These are phyloP conservation scores for Annulohypoxylon maeteangense DNA, from an alignment of 495 filamentous ascomycete genomes.

Conservation along the genomic window DNA sequence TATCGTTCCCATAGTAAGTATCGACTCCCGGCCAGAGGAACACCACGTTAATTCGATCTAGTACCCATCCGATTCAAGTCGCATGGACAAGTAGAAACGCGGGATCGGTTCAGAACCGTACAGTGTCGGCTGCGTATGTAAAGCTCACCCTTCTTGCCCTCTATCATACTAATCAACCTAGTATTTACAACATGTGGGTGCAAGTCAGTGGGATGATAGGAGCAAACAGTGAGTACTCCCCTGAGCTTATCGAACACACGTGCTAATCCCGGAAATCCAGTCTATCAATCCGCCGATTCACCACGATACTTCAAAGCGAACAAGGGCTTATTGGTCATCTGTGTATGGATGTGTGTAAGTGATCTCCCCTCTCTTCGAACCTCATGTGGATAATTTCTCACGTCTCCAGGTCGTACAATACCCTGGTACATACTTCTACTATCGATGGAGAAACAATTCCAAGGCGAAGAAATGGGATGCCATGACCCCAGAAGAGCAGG, in stretches of 20 bases:
- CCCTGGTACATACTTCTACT: slow-evolving; percentile 49
- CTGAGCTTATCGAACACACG: neutral
- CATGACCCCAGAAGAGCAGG: slow-evolving; percentile 48
- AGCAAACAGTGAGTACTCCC: slow-evolving; percentile 35
- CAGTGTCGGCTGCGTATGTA: slow-evolving; percentile 42
- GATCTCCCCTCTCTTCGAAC: neutral
- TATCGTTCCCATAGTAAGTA: slow-evolving; percentile 46
- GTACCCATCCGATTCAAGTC: slow-evolving; percentile 46
- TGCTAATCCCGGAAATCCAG: slow-evolving; percentile 17
- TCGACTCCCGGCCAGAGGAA: neutral
- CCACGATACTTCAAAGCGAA: slow-evolving; percentile 46
- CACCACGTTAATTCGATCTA: slow-evolving; percentile 13
- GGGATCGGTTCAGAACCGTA: slow-evolving; percentile 44
- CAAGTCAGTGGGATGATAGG: slow-evolving; percentile 47
- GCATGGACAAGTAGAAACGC: slow-evolving; percentile 46
- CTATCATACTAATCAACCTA: slow-evolving; percentile 15
- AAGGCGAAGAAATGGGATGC: slow-evolving; percentile 49
- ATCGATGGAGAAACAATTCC: slow-evolving; percentile 47
- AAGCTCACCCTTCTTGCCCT: neutral
- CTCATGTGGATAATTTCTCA: slow-evolving; percentile 15
- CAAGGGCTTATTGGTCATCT: slow-evolving; percentile 44
- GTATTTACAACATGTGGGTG: slow-evolving; percentile 47
- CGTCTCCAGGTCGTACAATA: slow-evolving; percentile 38
- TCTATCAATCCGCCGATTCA: slow-evolving; percentile 41
- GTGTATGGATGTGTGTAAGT: slow-evolving; percentile 47